A percentile compares a stretch with the other conserved stretches of the same genome.
Evolutionary conservation across 2,329 filamentous ascomycete genomes (phyloP).

Genomic region (Aspergillus intermedius): DNA sequence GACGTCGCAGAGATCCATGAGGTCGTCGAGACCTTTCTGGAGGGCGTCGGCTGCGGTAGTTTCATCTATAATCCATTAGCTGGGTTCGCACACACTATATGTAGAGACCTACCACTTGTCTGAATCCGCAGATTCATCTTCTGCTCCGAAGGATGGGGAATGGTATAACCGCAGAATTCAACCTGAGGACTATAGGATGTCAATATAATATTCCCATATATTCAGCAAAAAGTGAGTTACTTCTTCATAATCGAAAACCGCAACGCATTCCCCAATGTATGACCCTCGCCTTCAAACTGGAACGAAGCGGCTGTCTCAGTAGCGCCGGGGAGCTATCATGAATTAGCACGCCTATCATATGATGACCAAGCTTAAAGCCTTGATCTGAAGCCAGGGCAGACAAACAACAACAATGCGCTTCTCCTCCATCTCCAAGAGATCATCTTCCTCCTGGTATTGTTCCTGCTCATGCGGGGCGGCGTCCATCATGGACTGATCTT

Average conservation of each 20-base stretch:
- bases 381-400: slow-evolving; percentile 1
- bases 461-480: slow-evolving; percentile 30
- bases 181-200: slow-evolving; percentile 66
- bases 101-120: slow-evolving; percentile 70
- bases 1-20: slow-evolving; percentile 88
- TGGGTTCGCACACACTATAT: not conserved
- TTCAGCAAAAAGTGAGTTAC: slow-evolving; percentile 41
- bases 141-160: slow-evolving; percentile 89
- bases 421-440: slow-evolving; percentile 27
- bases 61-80: slow-evolving; percentile 51
- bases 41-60: slow-evolving; percentile 77
- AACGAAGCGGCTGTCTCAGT: slow-evolving; percentile 86
- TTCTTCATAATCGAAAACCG: slow-evolving; percentile 99
- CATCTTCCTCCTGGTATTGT: slow-evolving; percentile 44
- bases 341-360: not conserved
- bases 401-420: slow-evolving; percentile 59
- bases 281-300: slow-evolving; percentile 87
- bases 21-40: slow-evolving; percentile 79
- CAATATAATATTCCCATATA: slow-evolving; percentile 1
- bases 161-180: slow-evolving; percentile 97
- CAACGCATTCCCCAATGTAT: slow-evolving; percentile 90
- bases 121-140: slow-evolving; percentile 98
- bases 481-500: slow-evolving; percentile 39
- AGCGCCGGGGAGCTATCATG: slow-evolving; percentile 69
- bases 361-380: too few relatives aligned